phyloP scores from a whole-genome alignment of 768 basidiomycete genomes.

The Suillus decipiens region DNA sequence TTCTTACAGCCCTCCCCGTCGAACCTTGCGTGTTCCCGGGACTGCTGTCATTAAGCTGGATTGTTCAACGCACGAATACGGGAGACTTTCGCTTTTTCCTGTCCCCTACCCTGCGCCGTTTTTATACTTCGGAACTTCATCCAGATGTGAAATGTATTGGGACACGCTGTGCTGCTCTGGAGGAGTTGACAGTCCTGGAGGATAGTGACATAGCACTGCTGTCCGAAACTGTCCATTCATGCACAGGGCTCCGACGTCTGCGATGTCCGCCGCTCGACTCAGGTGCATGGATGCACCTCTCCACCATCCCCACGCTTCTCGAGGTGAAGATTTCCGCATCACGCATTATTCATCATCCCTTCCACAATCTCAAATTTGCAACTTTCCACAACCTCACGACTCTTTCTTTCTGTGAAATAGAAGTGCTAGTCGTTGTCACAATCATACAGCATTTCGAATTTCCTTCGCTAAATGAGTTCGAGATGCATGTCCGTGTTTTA shows the following conservation, averaged over 20 bases:
- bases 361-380: background rate
- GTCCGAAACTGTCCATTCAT: background rate
- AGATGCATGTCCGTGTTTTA: background rate
- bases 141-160: background rate
- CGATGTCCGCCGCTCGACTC: background rate
- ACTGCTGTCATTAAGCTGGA: background rate
- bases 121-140: too few species aligned
- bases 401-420: background rate
- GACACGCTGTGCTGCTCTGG: background rate
- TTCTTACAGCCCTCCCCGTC: background rate
- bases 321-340: background rate
- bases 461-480: background rate
- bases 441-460: background rate
- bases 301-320: background rate
- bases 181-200: background rate
- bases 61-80: too few species aligned
- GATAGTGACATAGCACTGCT: background rate
- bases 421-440: background rate
- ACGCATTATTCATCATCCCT: background rate
- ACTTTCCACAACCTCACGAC: background rate
- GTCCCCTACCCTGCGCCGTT: background rate
- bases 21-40: background rate
- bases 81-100: background rate
- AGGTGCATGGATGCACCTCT: constrained; percentile 4
- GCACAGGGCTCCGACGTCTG: background rate